Base-by-base conservation (phyloP, 495 filamentous ascomycete species). In the Pyrenula massariospora region DNA sequence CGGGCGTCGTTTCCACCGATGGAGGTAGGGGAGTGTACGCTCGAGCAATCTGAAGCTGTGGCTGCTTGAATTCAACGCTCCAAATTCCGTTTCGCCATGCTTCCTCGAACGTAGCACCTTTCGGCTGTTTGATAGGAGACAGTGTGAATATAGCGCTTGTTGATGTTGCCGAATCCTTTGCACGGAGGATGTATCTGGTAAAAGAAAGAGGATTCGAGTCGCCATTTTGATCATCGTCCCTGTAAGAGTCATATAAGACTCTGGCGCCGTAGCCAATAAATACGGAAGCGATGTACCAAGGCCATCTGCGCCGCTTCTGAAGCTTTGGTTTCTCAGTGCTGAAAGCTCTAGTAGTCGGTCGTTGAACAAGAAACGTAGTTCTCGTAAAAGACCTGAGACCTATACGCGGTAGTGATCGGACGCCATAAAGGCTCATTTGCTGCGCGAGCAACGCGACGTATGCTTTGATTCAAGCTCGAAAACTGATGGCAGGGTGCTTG, bases 1-100 rank as follows among this genome's bases (percentile, higher is more conserved):
- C 66, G 12, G 63, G 54, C 22, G 61, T 54, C 24, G 55, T 63
- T 36, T 54, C 52, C 5, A 58, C 58, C 0, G 58, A 59, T 10
- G 81, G 71, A 0, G 93, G 92, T 0, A 97, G 71, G 0, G 92
- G 90, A 11, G 93, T 96, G 67, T 98, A 98, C 19, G 85, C 80
- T 54, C 93, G 72, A 42, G 87, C 86, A 52, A 98, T 92, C 64
- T 95, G 89, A 54, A 96, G 62, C 64, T 94, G 83, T 10, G 93
- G 93, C 68, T 98, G 92, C 67, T 95, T 95, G 63, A 95, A 77
- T 77, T 95, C 88, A 15, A 96, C 84, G 57, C 85, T 89, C 84
- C 89, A 91, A 42, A 93, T 73, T 1, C 86, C 87, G 3, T 74
- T 73, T 52, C 68, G 67, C 77, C 80, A 84, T 55, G 70, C 72